These are phyloP conservation scores for Agroathelia rolfsii DNA, from an alignment of 1,284 basidiomycete genomes.

Conservation along the genomic window DNA sequence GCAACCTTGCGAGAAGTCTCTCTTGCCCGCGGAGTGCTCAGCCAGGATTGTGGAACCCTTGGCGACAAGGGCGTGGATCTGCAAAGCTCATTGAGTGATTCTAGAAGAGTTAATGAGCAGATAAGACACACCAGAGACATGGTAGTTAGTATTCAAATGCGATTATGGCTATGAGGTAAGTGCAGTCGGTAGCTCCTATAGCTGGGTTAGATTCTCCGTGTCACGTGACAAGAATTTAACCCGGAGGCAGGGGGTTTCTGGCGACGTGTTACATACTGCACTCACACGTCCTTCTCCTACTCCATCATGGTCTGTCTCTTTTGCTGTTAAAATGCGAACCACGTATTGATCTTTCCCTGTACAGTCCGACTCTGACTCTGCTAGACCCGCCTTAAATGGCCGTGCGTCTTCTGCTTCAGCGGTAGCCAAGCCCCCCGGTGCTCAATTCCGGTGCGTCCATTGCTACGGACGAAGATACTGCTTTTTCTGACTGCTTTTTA, in stretches of 20 bases:
- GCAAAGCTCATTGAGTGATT: background rate
- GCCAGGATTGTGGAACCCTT: conserved; percentile 71
- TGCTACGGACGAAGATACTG: conserved; percentile 4
- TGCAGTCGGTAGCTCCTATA: no score
- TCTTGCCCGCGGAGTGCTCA: conserved; percentile 70
- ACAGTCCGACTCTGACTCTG: conserved; percentile 59
- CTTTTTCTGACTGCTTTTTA: no score
- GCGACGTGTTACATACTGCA: no score
- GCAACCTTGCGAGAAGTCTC: conserved; percentile 86
- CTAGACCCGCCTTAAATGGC: conserved; percentile 32
- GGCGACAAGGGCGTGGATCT: conserved; percentile 88
- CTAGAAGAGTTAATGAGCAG: background rate
- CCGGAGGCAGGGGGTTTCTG: no score
- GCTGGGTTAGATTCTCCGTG: no score
- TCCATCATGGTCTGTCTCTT: no score
- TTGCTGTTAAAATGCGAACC: no score
- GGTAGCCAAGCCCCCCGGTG: conserved; percentile 64
- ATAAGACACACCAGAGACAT: conserved; percentile 31
- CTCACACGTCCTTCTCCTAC: no score
- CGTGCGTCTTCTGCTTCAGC: conserved; percentile 29
- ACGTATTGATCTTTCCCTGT: no score
- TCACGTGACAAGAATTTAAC: no score
- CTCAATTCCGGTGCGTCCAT: conserved; percentile 61
- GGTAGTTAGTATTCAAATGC: no score
- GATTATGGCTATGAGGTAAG: no score